phyloP scores from a whole-genome alignment of 225 moss, liverwort and hornwort species.

The Sphagnum tenellum region DNA sequence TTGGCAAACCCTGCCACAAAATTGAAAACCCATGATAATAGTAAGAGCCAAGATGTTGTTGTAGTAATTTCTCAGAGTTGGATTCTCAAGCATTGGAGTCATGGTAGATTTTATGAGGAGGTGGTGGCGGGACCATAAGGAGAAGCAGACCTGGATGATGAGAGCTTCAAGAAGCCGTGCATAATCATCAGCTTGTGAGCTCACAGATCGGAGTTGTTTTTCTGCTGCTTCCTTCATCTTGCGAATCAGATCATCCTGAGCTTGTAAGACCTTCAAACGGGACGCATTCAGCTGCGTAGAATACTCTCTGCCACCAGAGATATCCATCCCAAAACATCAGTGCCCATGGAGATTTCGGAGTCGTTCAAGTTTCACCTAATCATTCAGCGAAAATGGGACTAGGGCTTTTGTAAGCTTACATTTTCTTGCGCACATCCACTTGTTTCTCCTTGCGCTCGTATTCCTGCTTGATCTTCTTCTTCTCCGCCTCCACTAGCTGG shows the following conservation, averaged over 20 bases:
- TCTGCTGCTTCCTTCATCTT: conserved; percentile 74
- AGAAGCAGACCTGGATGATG: conserved; percentile 35
- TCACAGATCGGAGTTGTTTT: conserved; percentile 52
- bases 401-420: too few species aligned
- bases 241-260: conserved; percentile 70
- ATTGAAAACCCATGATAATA: not conserved
- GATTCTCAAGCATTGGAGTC: too few species aligned
- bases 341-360: too few species aligned
- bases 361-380: too few species aligned
- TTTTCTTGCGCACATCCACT: too few species aligned
- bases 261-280: conserved; percentile 71
- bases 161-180: conserved; percentile 49
- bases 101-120: too few species aligned
- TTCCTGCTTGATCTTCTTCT: too few species aligned
- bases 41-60: not conserved
- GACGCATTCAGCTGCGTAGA: conserved; percentile 73
- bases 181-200: conserved; percentile 47
- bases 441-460: too few species aligned
- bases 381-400: too few species aligned
- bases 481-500: too few species aligned
- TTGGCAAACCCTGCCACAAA: not conserved
- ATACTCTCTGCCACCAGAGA: conserved; percentile 35
- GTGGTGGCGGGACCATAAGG: not conserved
- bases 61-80: too few species aligned
- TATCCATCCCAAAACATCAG: too few species aligned